These are phyloP conservation scores for Linanthus parryae DNA, from an alignment of 148 eudicot genomes.

Conservation along the genomic window DNA sequence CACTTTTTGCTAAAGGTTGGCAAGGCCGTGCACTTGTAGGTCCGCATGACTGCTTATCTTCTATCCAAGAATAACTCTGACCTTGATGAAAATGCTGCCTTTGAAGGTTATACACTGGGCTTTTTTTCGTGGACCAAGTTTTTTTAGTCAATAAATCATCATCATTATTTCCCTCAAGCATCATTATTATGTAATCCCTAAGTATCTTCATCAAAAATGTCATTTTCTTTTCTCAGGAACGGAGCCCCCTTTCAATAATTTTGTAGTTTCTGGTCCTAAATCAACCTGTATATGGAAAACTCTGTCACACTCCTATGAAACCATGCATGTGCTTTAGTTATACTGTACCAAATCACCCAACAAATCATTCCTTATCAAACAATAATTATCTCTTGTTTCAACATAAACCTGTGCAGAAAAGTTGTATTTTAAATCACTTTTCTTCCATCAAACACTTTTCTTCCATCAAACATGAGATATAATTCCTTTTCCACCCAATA, in stretches of 20 bases:
- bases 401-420: slow-evolving; percentile 9
- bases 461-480: slow-evolving; percentile 17
- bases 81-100: too few relatives aligned
- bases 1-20: too few relatives aligned
- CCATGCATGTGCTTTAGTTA: slow-evolving; percentile 50
- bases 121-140: too few relatives aligned
- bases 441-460: slow-evolving; percentile 14
- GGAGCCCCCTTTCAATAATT: slow-evolving; percentile 1
- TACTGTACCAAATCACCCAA: slow-evolving; percentile 33
- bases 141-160: too few relatives aligned
- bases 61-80: too few relatives aligned
- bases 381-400: slow-evolving; percentile 12
- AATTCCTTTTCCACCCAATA: slow-evolving; percentile 16
- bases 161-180: too few relatives aligned
- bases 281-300: slow-evolving; percentile 11
- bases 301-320: slow-evolving; percentile 20
- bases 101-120: too few relatives aligned
- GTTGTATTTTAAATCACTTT: slow-evolving; percentile 21
- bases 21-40: too few relatives aligned
- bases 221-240: not conserved
- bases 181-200: slow-evolving; percentile 1
- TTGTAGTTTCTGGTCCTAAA: slow-evolving; percentile 9
- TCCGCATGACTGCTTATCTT: too few relatives aligned
- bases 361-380: slow-evolving; percentile 19
- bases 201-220: not conserved